These are phyloP conservation scores for Lactarius psammicola DNA, from an alignment of 768 basidiomycete genomes.

Conservation along the genomic window DNA sequence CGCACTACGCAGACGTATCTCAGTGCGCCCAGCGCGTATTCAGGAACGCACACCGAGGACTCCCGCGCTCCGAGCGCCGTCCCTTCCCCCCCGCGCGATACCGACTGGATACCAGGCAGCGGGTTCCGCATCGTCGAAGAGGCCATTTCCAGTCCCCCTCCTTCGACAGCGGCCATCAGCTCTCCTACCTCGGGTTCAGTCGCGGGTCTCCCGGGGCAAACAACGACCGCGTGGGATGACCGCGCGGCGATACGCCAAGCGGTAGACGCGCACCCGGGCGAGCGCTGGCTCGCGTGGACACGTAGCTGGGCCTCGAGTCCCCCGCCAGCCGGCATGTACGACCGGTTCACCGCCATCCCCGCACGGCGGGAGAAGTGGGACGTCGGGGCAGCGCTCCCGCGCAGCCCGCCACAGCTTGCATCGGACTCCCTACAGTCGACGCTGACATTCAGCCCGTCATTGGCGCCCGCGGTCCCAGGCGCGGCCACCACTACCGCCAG, in stretches of 20 bases:
- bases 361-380: slow-evolving; percentile 33
- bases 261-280: slow-evolving; percentile 24
- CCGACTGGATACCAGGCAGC: slow-evolving; percentile 31
- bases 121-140: slow-evolving; percentile 48
- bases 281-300: slow-evolving; percentile 28
- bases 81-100: slow-evolving; percentile 3
- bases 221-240: slow-evolving; percentile 25
- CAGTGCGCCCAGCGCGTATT: slow-evolving; percentile 25
- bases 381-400: slow-evolving; percentile 41
- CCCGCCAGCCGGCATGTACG: slow-evolving; percentile 29
- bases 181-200: neutral
- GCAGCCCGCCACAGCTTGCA: slow-evolving; percentile 55
- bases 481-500: neutral
- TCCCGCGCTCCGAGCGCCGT: slow-evolving; percentile 8
- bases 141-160: slow-evolving; percentile 25
- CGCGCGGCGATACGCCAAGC: slow-evolving; percentile 28
- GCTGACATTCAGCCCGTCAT: slow-evolving; percentile 46
- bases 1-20: slow-evolving; percentile 18
- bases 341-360: slow-evolving; percentile 45
- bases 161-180: neutral
- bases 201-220: slow-evolving; percentile 19
- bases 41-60: slow-evolving; percentile 14
- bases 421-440: slow-evolving; percentile 55
- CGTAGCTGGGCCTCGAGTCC: slow-evolving; percentile 31
- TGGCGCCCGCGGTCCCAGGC: neutral